Percentiles rank a stretch among this genome's conserved stretches.
These are phyloP conservation scores for Pseudoscleropodium purum DNA, from an alignment of 225 moss, liverwort and hornwort species.

Conservation along the genomic window DNA sequence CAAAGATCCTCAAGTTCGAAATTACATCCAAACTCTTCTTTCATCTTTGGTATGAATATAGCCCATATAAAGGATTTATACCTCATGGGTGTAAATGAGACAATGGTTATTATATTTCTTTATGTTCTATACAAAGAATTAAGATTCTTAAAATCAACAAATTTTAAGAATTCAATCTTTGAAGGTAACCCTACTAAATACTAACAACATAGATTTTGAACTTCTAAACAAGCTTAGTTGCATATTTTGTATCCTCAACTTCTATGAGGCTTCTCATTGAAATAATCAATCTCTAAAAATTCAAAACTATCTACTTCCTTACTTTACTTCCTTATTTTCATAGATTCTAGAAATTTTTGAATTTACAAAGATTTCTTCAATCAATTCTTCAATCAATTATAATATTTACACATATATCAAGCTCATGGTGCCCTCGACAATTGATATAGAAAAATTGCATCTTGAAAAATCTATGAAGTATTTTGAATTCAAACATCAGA, in stretches of 20 bases:
- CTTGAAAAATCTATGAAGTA: no score
- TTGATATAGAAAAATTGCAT: neutral
- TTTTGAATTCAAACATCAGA: neutral
- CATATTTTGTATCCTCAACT: neutral
- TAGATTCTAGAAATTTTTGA: no score
- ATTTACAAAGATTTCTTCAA: neutral
- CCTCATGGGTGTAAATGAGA: neutral
- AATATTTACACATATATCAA: no score
- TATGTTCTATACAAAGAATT: neutral
- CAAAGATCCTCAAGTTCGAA: neutral
- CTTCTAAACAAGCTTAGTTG: no score
- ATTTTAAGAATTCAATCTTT: neutral
- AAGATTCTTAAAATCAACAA: neutral
- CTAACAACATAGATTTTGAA: rapidly evolving
- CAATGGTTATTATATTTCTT: neutral
- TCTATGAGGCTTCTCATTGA: neutral
- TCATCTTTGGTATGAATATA: neutral
- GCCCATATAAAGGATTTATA: no score
- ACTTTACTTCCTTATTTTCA: neutral
- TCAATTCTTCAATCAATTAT: neutral
- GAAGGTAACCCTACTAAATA: neutral
- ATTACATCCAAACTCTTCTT: neutral
- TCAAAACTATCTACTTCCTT: neutral
- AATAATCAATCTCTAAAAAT: neutral
- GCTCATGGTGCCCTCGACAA: neutral